These are phyloP conservation scores for Populus deltoides DNA, from an alignment of 345 rosid genomes.

Conservation along the genomic window DNA sequence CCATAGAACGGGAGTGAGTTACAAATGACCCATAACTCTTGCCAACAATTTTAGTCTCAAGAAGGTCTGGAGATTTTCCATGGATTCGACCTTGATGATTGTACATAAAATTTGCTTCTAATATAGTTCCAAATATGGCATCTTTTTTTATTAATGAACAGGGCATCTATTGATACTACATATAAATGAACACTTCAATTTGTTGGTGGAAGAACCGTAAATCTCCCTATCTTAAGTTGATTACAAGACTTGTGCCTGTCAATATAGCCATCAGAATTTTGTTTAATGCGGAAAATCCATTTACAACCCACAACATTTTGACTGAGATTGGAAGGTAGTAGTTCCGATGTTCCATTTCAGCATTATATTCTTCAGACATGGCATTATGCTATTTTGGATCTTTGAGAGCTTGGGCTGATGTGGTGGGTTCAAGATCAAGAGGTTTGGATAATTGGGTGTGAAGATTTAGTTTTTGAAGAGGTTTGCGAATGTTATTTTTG, in stretches of 20 bases:
- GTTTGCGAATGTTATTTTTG: no score
- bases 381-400: not conserved
- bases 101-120: not conserved
- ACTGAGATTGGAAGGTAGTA: not conserved
- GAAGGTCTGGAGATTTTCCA: conserved; percentile 29
- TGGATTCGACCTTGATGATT: not conserved
- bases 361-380: not conserved
- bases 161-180: not conserved
- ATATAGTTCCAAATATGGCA: not conserved
- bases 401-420: no score
- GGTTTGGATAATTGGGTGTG: no score
- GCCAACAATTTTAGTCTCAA: conserved; percentile 22
- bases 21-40: no score
- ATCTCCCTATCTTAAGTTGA: not conserved
- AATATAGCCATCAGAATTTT: not conserved
- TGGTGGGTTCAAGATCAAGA: no score
- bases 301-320: not conserved
- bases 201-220: not conserved
- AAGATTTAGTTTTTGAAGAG: no score
- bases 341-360: not conserved
- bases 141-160: not conserved
- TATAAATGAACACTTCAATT: not conserved
- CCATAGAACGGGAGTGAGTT: no score
- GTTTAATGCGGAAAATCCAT: not conserved
- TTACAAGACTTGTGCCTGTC: not conserved